Evolutionary conservation across 352 stramenopile genomes (phyloP), one percentile per base, ranked within the genome.

Genomic region (Stephanocyclus meneghinianus): DNA sequence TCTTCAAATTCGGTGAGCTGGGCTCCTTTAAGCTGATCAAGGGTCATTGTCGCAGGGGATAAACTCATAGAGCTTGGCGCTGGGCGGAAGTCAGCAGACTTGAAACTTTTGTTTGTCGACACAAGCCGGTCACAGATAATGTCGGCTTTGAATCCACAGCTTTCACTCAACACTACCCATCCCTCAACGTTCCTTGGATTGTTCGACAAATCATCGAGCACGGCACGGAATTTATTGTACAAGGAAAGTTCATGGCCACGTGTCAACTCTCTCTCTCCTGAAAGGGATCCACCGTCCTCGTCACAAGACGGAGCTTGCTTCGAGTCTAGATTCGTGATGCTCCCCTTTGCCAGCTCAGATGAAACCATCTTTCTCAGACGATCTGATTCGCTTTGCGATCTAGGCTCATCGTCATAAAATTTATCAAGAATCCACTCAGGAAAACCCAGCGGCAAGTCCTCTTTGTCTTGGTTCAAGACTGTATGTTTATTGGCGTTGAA

Each of bases 181-280:
- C 84, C 59, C 30, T 86, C 76, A 15, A 74, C 78, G 63, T 93
- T 85, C 11, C 60, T 75, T n/a, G 80, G 76, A 71, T 90, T 74
- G 45, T 90, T 87, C 50, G 80, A 90, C 32, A 94, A 62, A 67
- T 90, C 78, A 50, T 91, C 78, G 32, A 94, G 21, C 70, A 94
- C 87, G 6, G 83, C 88, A 18, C 71, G 48, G 63, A 94, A 92
- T 74, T 92, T 93, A 51, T 88, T 86, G 35, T 77, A 42, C 26
- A 92, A 68, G 21, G 81, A 79, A 42, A 85, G 68, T 74, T 94
- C 89, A 37, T 88, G 61, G 37, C 65, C 74, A 78, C 72, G 21
- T 42, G 77, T 85, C 2, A 67, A 40, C 47, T 82, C 74, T 37
- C 80, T 68, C 68, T 88, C 77, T 68, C 71, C 77, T 47, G 77